Evolutionary conservation across 805 yeast genomes (phyloP).

Genomic region (Metschnikowia bowlesiae): DNA sequence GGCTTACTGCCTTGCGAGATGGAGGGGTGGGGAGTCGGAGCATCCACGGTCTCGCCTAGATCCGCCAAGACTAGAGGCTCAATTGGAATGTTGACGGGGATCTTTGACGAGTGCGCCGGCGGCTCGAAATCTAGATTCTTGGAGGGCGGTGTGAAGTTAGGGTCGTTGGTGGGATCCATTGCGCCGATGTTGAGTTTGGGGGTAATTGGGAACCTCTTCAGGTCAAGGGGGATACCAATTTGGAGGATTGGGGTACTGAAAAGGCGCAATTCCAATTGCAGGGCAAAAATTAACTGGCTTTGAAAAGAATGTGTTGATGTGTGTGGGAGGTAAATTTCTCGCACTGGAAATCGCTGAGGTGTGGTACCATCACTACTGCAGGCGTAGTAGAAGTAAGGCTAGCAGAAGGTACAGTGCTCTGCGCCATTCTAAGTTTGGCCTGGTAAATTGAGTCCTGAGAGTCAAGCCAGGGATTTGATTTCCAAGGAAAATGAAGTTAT

Average conservation of each 20-base stretch:
- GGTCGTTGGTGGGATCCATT: constrained; percentile 94
- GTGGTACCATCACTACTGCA: neutral
- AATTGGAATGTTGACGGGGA: constrained; percentile 73
- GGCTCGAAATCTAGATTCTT: constrained; percentile 58
- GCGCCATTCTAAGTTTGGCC: neutral
- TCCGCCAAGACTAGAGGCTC: constrained; percentile 70
- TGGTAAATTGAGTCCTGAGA: neutral
- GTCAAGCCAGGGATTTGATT: too few species aligned
- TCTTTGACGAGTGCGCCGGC: constrained; percentile 59
- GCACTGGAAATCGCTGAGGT: neutral
- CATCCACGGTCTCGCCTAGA: constrained; percentile 64
- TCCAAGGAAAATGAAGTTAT: too few species aligned
- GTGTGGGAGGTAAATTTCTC: neutral
- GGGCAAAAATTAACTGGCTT: neutral
- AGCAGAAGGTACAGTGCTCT: neutral
- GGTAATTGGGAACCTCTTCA: too few species aligned
- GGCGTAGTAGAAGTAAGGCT: neutral
- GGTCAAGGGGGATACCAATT: too few species aligned
- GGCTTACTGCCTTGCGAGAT: constrained; percentile 1
- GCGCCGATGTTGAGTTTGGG: neutral
- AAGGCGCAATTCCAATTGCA: neutral
- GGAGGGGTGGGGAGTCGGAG: constrained; percentile 58
- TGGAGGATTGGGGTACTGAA: neutral
- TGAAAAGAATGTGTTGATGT: neutral
- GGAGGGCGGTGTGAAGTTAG: constrained; percentile 84